Percentiles rank a stretch among this genome's conserved stretches.
Conservation (phyloP, 129 eudicot species). For the Silybum marianum region DNA sequence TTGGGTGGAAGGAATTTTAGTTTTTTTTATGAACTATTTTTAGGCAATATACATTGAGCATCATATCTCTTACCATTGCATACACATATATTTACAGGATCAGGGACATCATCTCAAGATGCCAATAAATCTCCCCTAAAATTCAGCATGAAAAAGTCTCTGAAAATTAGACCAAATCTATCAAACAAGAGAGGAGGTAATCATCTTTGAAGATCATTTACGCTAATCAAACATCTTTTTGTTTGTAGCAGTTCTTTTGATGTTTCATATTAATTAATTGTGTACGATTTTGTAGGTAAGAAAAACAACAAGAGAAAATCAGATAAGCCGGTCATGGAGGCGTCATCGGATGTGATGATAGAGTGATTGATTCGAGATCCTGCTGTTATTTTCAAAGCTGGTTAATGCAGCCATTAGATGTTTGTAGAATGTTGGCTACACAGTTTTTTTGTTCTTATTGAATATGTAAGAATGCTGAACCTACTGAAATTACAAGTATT, state of each 20-base stretch:
- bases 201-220: constrained; percentile 1
- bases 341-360: constrained; percentile 64
- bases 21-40: too few species aligned
- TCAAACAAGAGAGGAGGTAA: constrained; percentile 58
- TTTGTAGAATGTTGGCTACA: constrained; percentile 14
- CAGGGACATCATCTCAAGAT: constrained; percentile 45
- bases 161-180: constrained; percentile 54
- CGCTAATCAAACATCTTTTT: neutral
- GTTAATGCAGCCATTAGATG: constrained; percentile 13
- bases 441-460: constrained; percentile 3
- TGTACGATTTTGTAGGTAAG: constrained; percentile 41
- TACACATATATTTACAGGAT: constrained; percentile 14
- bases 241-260: neutral
- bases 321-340: constrained; percentile 27
- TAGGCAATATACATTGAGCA: neutral
- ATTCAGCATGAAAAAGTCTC: constrained; percentile 70
- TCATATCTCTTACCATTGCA: constrained; percentile 7
- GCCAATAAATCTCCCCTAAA: constrained; percentile 46
- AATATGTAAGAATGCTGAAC: constrained; percentile 28
- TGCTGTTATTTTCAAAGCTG: neutral
- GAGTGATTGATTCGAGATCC: constrained; percentile 43
- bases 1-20: too few species aligned
- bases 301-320: constrained; percentile 41
- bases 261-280: neutral
- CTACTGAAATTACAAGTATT: constrained; percentile 3